Evolutionary conservation across 1,139 yeast genomes (phyloP).

Genomic region (Candida mesenterica): DNA sequence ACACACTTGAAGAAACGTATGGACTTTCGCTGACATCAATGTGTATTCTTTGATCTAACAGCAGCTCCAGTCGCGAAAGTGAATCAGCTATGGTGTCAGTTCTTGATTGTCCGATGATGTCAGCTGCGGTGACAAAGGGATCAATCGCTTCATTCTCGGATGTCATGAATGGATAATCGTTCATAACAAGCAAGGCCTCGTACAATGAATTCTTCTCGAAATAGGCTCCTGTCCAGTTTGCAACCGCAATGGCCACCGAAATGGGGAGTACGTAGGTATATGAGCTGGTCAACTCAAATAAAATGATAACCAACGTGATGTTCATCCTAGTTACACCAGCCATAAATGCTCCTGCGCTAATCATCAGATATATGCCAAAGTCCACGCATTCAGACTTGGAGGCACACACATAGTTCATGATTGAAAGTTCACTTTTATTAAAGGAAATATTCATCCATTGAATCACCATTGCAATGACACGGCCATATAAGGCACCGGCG

Average conservation of each 20-base stretch:
- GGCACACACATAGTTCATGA: constrained; percentile 21
- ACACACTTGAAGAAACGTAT: constrained; percentile 29
- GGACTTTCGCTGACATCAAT: constrained; percentile 42
- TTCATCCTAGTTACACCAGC: constrained; percentile 71
- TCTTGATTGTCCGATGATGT: constrained; percentile 29
- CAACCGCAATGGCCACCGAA: constrained; percentile 54
- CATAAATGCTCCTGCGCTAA: constrained; percentile 67
- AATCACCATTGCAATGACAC: constrained; percentile 49
- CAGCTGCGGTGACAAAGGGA: constrained; percentile 35
- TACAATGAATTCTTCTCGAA: constrained; percentile 55
- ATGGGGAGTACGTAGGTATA: constrained; percentile 61
- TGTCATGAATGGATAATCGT: constrained; percentile 56
- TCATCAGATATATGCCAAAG: constrained; percentile 64
- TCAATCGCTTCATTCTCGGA: constrained; percentile 40
- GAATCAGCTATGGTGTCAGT: neutral
- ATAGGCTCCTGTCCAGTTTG: constrained; percentile 58
- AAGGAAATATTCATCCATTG: constrained; percentile 34
- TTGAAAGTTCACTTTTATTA: constrained; percentile 12
- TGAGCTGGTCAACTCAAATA: constrained; percentile 61
- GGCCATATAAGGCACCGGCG: constrained; percentile 63
- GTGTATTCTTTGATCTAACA: constrained; percentile 18
- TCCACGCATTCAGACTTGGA: constrained; percentile 36
- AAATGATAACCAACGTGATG: constrained; percentile 56
- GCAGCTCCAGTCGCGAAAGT: constrained; percentile 1
- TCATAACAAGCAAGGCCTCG: constrained; percentile 48